These are phyloP conservation scores for Cladophialophora psammophila DNA, from an alignment of 2,329 filamentous ascomycete species.

Conservation along the genomic window DNA sequence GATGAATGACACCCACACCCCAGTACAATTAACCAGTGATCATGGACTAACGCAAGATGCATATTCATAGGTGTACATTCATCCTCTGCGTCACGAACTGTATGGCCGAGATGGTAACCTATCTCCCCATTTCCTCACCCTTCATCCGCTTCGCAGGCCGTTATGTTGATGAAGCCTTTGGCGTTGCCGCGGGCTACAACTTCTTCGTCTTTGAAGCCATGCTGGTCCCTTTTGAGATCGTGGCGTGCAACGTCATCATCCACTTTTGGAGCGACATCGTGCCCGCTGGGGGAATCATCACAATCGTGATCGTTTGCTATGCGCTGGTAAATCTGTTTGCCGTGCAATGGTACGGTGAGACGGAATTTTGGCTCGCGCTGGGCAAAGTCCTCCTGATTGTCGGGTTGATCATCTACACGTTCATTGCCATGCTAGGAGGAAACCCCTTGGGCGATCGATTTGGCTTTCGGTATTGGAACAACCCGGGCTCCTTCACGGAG, in stretches of 20 bases:
- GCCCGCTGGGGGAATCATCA: slow-evolving; percentile 56
- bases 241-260: slow-evolving; percentile 59
- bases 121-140: slow-evolving; percentile 55
- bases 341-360: slow-evolving; percentile 77
- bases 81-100: slow-evolving; percentile 56
- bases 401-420: slow-evolving; percentile 76
- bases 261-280: slow-evolving; percentile 58
- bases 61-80: slow-evolving; percentile 50
- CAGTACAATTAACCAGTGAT: neutral
- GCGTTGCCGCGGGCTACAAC: slow-evolving; percentile 58
- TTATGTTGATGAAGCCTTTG: slow-evolving; percentile 59
- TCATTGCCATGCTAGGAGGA: slow-evolving; percentile 82
- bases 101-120: slow-evolving; percentile 61
- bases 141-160: slow-evolving; percentile 57
- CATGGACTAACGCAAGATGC: neutral
- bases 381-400: slow-evolving; percentile 76
- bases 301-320: slow-evolving; percentile 55
- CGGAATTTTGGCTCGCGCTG: slow-evolving; percentile 76
- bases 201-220: slow-evolving; percentile 61
- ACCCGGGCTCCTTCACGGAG: slow-evolving; percentile 74
- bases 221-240: slow-evolving; percentile 61
- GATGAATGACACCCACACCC: neutral
- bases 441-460: slow-evolving; percentile 76
- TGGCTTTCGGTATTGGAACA: slow-evolving; percentile 73
- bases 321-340: slow-evolving; percentile 71